Evolutionary conservation across 2,329 filamentous ascomycete species (phyloP).

Genomic region (Neofusicoccum sp.): DNA sequence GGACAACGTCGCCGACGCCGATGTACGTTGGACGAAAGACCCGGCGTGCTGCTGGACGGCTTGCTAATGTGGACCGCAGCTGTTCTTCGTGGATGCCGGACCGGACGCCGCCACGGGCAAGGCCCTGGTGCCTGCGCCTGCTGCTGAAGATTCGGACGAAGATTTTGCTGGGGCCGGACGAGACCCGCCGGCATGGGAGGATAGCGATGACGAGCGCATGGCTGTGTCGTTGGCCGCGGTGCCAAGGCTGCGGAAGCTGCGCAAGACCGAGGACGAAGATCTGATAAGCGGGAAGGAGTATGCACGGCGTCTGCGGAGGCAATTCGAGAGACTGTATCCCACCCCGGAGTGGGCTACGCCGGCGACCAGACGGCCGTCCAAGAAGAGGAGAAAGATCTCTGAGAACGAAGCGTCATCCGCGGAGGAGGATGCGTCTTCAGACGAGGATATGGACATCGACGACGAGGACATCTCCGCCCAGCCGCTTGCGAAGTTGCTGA

Average conservation of each 20-base stretch:
- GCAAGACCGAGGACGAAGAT: conserved; percentile 79
- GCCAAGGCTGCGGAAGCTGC: conserved; percentile 76
- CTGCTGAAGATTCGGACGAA: conserved; percentile 39
- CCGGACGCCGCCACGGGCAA: conserved; percentile 43
- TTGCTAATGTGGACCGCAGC: conserved; percentile 36
- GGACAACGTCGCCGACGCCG: conserved; percentile 70
- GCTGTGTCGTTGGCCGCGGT: conserved; percentile 77
- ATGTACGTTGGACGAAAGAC: conserved; percentile 43
- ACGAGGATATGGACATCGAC: conserved; percentile 55
- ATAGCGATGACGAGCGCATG: conserved; percentile 91
- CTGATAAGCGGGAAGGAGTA: conserved; percentile 85
- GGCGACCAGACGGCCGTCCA: conserved; percentile 36
- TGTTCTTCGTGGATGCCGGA: conserved; percentile 80
- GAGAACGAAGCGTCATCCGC: conserved; percentile 42
- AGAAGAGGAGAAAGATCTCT: conserved; percentile 48
- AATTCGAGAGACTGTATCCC: conserved; percentile 61
- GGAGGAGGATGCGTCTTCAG: conserved; percentile 53
- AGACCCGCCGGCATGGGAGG: conserved; percentile 73
- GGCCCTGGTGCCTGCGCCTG: conserved; percentile 39
- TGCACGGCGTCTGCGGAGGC: conserved; percentile 71
- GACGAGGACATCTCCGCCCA: conserved; percentile 60
- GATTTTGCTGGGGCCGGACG: conserved; percentile 31
- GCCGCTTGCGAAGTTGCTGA: conserved; percentile 76
- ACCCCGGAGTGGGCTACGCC: conserved; percentile 60
- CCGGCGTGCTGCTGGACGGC: background rate